Evolutionary conservation across 495 filamentous ascomycete genomes (phyloP), one percentile per base, ranked within the genome.

Genomic region (Aspergillus mulundensis): DNA sequence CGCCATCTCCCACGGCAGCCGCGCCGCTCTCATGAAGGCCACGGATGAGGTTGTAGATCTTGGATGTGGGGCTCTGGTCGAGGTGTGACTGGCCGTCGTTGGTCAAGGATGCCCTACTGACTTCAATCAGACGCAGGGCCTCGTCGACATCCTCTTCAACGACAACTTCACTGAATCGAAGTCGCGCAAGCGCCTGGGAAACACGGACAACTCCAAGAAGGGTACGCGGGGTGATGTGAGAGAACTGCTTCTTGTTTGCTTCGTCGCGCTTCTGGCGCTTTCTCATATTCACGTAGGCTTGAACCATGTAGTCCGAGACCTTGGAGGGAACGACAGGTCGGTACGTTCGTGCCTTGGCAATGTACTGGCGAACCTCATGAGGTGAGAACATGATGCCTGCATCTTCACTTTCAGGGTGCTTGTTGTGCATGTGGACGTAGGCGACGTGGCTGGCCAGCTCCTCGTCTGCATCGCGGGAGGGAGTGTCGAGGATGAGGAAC

Each of bases 391-490:
- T 79, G 18, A 91, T 71, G n/a, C 79, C 79, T 50, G 73, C 68
- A 50, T 83, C 80, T 50, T 80, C 75, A 18, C 79, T 81, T 57
- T 97, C 95, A 0, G 94, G 94, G 69, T 97, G 95, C 54, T 83
- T 85, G 77, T 88, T 93, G 74, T 97, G 85, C 89, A 97, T 97
- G 73, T 98, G 94, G 21, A 98, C 94, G 70, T 92, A 89, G 32
- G 95, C 89, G 60, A 98, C 94, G 77, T 98, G 94, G 64, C 85
- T 85, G 36, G 93, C 94, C n/a, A 98, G 81, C 66, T 95, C 88
- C 60, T 95, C 91, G 68, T 98, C 94, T 3, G 80, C 78, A 24
- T 98, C 95, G 32, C 89, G 84, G 3, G 82, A 86, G 1, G 95
- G 95, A 1, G 88, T 94, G 72, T 98, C 94, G 12, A 98, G 85